These are phyloP conservation scores for Scutellaria galericulata DNA, from an alignment of 257 asterid genomes.

Conservation along the genomic window DNA sequence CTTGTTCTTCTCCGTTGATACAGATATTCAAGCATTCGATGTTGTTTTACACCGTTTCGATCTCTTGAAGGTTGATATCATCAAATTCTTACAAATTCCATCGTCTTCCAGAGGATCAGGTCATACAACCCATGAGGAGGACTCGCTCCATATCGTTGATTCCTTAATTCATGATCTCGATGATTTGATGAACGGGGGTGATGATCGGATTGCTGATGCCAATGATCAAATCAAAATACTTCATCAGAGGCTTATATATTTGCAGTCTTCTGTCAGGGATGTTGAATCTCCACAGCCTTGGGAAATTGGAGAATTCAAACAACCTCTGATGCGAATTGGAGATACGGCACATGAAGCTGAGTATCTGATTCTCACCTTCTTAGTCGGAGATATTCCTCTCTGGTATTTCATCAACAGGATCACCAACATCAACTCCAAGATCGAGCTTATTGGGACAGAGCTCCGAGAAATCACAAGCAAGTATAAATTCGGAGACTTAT, in stretches of 20 bases:
- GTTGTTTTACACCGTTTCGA: not conserved
- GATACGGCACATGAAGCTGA: not conserved
- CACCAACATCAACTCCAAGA: not conserved
- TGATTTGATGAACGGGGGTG: not conserved
- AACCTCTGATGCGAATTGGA: not conserved
- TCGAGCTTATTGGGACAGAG: not conserved
- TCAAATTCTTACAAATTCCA: not conserved
- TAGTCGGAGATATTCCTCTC: conserved; percentile 9
- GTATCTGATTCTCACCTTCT: not conserved
- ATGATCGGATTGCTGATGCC: not conserved
- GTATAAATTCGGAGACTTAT: not conserved
- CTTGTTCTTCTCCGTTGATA: not conserved
- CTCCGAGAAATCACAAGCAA: not conserved
- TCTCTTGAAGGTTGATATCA: not conserved
- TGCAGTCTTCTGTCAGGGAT: not conserved
- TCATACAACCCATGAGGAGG: not conserved
- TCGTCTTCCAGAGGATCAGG: not conserved
- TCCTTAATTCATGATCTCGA: not conserved
- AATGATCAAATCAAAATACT: not conserved
- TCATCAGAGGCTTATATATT: not conserved
- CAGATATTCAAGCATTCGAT: not conserved
- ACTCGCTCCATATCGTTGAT: not conserved
- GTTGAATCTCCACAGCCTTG: not conserved
- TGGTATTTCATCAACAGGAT: conserved; percentile 2
- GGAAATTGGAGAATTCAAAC: not conserved